Evolutionary conservation across 2,329 filamentous ascomycete species (phyloP), one percentile per base, ranked within the genome.

Genomic region (Penicillium digitatum): DNA sequence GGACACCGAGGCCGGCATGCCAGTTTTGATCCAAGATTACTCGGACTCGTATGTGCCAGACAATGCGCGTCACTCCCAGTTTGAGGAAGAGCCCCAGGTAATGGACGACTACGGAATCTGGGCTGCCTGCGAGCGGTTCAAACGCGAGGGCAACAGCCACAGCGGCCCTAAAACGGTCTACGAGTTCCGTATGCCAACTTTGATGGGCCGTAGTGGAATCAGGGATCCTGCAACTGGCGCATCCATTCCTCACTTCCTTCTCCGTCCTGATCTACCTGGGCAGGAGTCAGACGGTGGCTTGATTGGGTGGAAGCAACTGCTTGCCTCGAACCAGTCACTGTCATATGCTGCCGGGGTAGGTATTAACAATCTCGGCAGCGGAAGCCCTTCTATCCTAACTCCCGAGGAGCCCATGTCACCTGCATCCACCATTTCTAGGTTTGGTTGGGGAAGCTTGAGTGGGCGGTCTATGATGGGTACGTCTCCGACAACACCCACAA

Each of bases 201-300:
- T 70, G 54, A 75, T 77, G 69, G 75, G 75, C 29, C 63, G 74
- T 39, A 66, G 70, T 7, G 69, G 70, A 12, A 34, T 59, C 27
- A 59, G 53, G 26, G 68, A 64, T 18, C 62, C 54, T 16, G 54
- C 52, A 20, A 64, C 62, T 5, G 66, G 68, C 27, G 62, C 65
- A 22, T 67, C 66, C 1, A 73, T 74, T 39, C 74, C 76, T 5
- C 64, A 65, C 14, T 76, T 78, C 56, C 66, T 71, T 16, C 71
- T 78, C 14, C 67, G 64, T 18, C 75, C 76, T 10, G 76, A 78
- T 61, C 67, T 77, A 27, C 52, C 67, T 1, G 73, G 74, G 20
- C 70, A 71, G 47, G 75, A 78, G 52, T 66, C 68, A 9, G 75
- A 78, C 37, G 76, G 76, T 26, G 76, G 76, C 9, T 59, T 78